phyloP scores from a whole-genome alignment of 768 basidiomycete genomes.

The Panellus pusillus region DNA sequence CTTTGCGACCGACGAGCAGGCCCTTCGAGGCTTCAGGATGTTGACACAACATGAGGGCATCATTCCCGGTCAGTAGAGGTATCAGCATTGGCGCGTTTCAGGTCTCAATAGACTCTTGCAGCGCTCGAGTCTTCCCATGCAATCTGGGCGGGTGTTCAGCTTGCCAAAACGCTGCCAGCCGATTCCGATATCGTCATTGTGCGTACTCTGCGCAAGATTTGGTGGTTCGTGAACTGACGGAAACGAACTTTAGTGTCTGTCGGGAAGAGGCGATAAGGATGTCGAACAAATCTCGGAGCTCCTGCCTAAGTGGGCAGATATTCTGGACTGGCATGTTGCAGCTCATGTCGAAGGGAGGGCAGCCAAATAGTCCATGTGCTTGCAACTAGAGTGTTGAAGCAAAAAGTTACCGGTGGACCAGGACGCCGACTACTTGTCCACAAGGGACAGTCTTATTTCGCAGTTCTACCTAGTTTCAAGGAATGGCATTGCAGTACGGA shows the following conservation, averaged over 20 bases:
- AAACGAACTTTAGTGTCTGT: constrained; percentile 64
- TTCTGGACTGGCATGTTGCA: constrained; percentile 87
- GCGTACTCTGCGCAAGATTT: constrained; percentile 33
- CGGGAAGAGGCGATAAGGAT: constrained; percentile 96
- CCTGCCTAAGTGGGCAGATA: constrained; percentile 94
- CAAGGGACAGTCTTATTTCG: no score
- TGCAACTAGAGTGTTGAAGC: not conserved
- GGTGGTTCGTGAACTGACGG: not conserved
- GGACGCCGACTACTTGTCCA: not conserved
- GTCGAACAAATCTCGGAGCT: constrained; percentile 95
- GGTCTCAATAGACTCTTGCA: constrained; percentile 27
- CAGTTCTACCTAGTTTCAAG: no score
- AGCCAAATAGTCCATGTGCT: not conserved
- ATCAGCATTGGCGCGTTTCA: not conserved
- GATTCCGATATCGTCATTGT: constrained; percentile 91
- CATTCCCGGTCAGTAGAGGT: constrained; percentile 71
- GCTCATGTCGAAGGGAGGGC: constrained; percentile 20
- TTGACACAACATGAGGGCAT: constrained; percentile 94
- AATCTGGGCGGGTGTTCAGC: constrained; percentile 85
- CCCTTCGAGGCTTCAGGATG: constrained; percentile 88
- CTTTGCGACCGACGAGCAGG: constrained; percentile 91
- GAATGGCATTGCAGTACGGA: no score
- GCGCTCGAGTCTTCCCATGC: constrained; percentile 96
- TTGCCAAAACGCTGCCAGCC: constrained; percentile 82
- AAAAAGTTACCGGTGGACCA: not conserved